Percentiles rank a stretch among this genome's conserved stretches.
phyloP scores from a whole-genome alignment of 768 basidiomycete species.

The Amanita rimosa region DNA sequence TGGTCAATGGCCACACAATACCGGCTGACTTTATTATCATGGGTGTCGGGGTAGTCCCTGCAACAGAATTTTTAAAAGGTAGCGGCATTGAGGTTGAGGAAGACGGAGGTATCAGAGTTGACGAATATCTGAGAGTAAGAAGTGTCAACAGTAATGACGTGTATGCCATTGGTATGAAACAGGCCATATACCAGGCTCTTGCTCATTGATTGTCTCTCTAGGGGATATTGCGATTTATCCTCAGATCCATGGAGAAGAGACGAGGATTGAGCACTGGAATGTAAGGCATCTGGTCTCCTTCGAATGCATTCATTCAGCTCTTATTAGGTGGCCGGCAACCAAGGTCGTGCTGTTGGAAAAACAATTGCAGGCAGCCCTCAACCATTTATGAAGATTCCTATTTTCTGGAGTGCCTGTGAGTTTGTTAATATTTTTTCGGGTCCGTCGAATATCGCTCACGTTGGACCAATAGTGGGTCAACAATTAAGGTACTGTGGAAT shows the following conservation, averaged over 20 bases:
- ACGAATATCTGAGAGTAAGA: conserved; percentile 57
- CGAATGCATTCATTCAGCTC: background rate
- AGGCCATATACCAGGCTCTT: background rate
- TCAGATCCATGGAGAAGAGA: conserved; percentile 38
- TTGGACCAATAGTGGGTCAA: conserved; percentile 50
- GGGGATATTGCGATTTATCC: conserved; percentile 81
- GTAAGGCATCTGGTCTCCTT: conserved; percentile 25
- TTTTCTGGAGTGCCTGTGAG: conserved; percentile 88
- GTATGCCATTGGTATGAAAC: conserved; percentile 53
- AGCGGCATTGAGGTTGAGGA: conserved; percentile 60
- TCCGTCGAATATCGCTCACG: background rate
- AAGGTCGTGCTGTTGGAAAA: conserved; percentile 74
- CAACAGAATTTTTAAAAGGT: conserved; percentile 68
- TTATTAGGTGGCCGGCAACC: conserved; percentile 68
- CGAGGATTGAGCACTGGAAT: conserved; percentile 88
- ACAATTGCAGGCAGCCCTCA: conserved; percentile 55
- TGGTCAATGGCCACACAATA: conserved; percentile 51
- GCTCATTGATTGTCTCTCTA: conserved; percentile 11
- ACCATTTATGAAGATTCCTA: conserved; percentile 69
- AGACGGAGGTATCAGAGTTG: conserved; percentile 69
- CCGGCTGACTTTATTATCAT: conserved; percentile 72
- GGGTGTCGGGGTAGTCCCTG: conserved; percentile 81
- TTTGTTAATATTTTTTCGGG: conserved; percentile 10
- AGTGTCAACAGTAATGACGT: conserved; percentile 35
- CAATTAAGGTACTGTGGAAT: conserved; percentile 80